These are phyloP conservation scores for Lathyrus tuberosus DNA, from an alignment of 306 rosid genomes.

Conservation along the genomic window DNA sequence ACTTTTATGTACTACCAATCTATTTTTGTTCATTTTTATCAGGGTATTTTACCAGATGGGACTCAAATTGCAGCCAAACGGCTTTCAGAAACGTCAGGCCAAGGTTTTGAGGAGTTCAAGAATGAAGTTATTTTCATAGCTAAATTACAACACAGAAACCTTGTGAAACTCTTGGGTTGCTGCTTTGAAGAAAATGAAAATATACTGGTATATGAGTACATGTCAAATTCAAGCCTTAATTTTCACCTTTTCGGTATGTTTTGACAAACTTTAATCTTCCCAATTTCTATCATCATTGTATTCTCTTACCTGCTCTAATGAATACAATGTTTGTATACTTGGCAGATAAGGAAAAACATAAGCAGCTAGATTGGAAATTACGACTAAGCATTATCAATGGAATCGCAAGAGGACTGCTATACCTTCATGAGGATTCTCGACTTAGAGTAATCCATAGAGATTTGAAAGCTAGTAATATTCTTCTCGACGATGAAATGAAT, in stretches of 20 bases:
- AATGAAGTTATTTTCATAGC: constrained; percentile 55
- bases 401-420: constrained; percentile 51
- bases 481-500: constrained; percentile 49
- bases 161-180: constrained; percentile 63
- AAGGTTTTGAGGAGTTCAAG: constrained; percentile 61
- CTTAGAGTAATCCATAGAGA: constrained; percentile 55
- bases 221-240: constrained; percentile 59
- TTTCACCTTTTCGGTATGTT: constrained; percentile 51
- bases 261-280: not conserved
- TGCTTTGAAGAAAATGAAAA: constrained; percentile 58
- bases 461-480: constrained; percentile 52
- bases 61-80: constrained; percentile 61
- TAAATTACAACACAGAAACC: constrained; percentile 61
- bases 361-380: constrained; percentile 42
- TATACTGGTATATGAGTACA: constrained; percentile 57
- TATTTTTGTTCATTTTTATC: not conserved
- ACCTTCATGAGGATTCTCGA: constrained; percentile 56
- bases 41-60: constrained; percentile 62
- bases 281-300: not conserved
- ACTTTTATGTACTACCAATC: not conserved
- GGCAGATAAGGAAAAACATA: constrained; percentile 40
- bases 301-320: not conserved
- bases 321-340: not conserved
- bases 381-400: constrained; percentile 45
- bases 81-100: constrained; percentile 52